phyloP scores from a whole-genome alignment of 176 grass and related monocot species.

The Triticum dicoccoides region DNA sequence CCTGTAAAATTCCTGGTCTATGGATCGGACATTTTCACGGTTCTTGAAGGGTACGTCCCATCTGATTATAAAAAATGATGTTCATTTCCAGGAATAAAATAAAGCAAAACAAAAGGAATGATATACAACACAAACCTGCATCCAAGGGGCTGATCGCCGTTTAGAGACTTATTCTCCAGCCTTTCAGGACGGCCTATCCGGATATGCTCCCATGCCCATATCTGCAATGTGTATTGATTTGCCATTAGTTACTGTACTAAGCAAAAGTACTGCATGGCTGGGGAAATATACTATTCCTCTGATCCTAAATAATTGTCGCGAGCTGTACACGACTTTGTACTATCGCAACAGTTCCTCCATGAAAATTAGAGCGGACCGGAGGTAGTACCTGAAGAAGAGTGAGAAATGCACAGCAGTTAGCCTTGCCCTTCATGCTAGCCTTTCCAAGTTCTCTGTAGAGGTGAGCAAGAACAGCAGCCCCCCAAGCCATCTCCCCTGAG shows the following conservation, averaged over 20 bases:
- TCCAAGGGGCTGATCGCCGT: slow-evolving; percentile 40
- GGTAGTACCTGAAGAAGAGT: slow-evolving; percentile 43
- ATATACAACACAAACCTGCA: slow-evolving; percentile 41
- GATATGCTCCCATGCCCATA: slow-evolving; percentile 62
- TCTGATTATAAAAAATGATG: slow-evolving; percentile 25
- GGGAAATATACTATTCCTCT: background rate
- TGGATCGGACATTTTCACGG: slow-evolving; percentile 40
- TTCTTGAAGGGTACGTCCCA: slow-evolving; percentile 46
- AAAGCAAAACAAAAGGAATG: background rate
- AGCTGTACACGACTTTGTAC: too few species aligned
- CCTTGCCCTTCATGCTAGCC: slow-evolving; percentile 51
- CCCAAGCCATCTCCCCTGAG: slow-evolving; percentile 49
- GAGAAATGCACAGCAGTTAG: slow-evolving; percentile 47
- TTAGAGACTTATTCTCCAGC: slow-evolving; percentile 32
- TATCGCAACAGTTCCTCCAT: too few species aligned
- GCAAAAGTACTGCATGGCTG: background rate
- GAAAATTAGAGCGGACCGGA: too few species aligned
- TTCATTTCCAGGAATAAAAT: background rate
- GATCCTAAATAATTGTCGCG: too few species aligned
- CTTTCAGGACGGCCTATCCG: slow-evolving; percentile 38
- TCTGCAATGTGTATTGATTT: slow-evolving; percentile 14
- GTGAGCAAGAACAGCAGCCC: slow-evolving; percentile 48
- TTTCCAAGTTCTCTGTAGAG: slow-evolving; percentile 58
- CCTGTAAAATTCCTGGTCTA: slow-evolving; percentile 44
- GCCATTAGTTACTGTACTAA: background rate